Evolutionary conservation across 1,284 basidiomycete species (phyloP), one percentile per base, ranked within the genome.

Genomic region (Naganishia sp.): DNA sequence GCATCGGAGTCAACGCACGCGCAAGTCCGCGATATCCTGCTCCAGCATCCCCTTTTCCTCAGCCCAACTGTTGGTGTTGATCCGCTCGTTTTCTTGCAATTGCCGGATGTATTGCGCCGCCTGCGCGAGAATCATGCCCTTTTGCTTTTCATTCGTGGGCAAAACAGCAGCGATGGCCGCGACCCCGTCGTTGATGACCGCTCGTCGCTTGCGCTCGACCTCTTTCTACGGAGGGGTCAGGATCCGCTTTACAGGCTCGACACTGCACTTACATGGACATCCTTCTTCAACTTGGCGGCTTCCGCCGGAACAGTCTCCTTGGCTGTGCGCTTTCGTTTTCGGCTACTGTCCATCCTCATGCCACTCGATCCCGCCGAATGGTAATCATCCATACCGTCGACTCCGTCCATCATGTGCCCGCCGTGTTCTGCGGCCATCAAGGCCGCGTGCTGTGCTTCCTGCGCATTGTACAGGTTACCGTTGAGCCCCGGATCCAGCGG

Each of bases 171-270:
- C 71, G 31, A 82, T 73, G n/a, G 74, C 72, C 52, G 74, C 74
- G 65, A 82, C 80, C 39, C 79, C 79, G 11, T 77, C 73, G 65
- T 79, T 79, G 72, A 82, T 81, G 28, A 77, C 77, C 54, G 75
- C 75, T 18, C 81, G 72, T 11, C 81, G 75, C 45, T 77, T 75
- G 49, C 80, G 76, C 70, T 82, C 81, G 28, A 82, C 80, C 65
- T 81, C 80, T 74, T 82, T 82, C 74, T 78, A 71, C 63, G 17
- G 15, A 13, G 23, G 32, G 17, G 31, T 17, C 11, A 25, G 32
- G 1, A 5, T 31, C 31, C 7, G 41, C 31, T n/a, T 18, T 53
- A n/a, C 3, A 42, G 35, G 17, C 23, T 9, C 32, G 23, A 31
- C 46, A 5, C 15, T 6, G 13, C 6, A 13, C 67, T 61, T 28